These are phyloP conservation scores for Lunularia cruciata DNA, from an alignment of 225 moss, liverwort and hornwort genomes.

Conservation along the genomic window DNA sequence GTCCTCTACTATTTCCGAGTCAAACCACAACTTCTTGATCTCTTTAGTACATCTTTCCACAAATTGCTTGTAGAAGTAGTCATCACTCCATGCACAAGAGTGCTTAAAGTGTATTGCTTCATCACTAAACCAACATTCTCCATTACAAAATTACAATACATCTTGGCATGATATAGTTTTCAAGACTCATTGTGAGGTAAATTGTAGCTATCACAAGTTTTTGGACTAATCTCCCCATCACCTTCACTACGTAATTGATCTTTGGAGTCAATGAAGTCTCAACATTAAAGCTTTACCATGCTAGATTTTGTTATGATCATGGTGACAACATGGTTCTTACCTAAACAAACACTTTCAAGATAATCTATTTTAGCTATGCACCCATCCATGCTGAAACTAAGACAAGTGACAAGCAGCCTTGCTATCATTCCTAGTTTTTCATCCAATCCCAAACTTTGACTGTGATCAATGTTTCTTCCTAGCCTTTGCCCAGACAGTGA, in stretches of 20 bases:
- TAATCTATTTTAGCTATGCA: conserved; percentile 32
- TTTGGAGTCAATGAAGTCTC: conserved; percentile 36
- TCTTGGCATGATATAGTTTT: conserved; percentile 41
- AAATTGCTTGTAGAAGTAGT: conserved; percentile 36
- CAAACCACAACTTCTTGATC: conserved; percentile 25
- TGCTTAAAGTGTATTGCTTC: conserved; percentile 31
- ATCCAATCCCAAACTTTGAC: conserved; percentile 42
- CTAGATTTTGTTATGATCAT: conserved; percentile 47
- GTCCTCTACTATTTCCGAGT: not conserved
- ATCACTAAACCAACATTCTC: conserved; percentile 22
- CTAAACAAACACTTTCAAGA: conserved; percentile 34
- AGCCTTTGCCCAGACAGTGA: conserved; percentile 41
- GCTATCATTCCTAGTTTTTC: conserved; percentile 41
- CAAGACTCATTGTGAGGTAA: conserved; percentile 43
- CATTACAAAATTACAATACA: conserved; percentile 33
- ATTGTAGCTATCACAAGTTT: conserved; percentile 32
- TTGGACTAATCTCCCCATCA: conserved; percentile 41
- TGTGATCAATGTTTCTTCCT: conserved; percentile 38
- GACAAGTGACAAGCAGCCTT: conserved; percentile 47
- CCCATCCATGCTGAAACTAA: conserved; percentile 45
- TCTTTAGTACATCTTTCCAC: conserved; percentile 27
- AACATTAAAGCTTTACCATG: conserved; percentile 43
- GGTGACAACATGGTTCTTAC: conserved; percentile 36
- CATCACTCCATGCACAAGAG: conserved; percentile 32
- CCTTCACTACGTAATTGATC: conserved; percentile 38